These are phyloP conservation scores for Collybia nuda DNA, from an alignment of 768 basidiomycete species.

Conservation along the genomic window DNA sequence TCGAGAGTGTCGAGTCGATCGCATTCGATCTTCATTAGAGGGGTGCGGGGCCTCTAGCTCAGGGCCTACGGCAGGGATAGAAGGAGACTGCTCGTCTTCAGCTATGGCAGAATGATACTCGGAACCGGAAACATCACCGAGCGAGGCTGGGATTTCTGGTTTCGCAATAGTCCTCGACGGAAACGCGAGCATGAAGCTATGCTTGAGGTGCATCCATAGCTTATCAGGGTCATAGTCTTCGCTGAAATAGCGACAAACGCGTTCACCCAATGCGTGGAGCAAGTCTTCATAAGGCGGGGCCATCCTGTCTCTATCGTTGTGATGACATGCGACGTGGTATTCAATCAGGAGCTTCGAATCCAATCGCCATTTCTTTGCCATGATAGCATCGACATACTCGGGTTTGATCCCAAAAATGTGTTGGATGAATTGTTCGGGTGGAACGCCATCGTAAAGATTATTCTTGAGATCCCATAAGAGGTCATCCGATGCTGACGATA, in stretches of 20 bases:
- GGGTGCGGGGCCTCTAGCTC: no score
- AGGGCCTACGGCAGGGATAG: no score
- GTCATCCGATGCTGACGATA: no score
- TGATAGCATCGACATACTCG: conserved; percentile 1
- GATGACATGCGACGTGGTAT: neutral
- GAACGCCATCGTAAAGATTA: conserved; percentile 3
- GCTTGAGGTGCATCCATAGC: neutral
- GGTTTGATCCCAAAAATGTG: conserved; percentile 3
- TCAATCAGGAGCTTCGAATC: neutral
- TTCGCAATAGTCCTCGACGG: neutral
- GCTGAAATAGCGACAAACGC: neutral
- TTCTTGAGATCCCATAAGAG: neutral
- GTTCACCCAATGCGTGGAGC: neutral
- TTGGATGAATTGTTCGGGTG: conserved; percentile 10
- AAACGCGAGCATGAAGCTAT: neutral
- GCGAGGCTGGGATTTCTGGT: neutral
- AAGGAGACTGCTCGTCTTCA: no score
- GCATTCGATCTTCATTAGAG: no score
- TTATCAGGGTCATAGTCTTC: neutral
- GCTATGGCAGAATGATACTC: no score
- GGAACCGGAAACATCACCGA: neutral
- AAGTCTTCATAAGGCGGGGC: neutral
- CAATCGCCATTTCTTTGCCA: conserved; percentile 2
- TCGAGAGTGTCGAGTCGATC: no score
- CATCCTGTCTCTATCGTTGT: neutral